Base-by-base conservation (phyloP, 2,329 filamentous ascomycete genomes). In the Calonectria pteridis region DNA sequence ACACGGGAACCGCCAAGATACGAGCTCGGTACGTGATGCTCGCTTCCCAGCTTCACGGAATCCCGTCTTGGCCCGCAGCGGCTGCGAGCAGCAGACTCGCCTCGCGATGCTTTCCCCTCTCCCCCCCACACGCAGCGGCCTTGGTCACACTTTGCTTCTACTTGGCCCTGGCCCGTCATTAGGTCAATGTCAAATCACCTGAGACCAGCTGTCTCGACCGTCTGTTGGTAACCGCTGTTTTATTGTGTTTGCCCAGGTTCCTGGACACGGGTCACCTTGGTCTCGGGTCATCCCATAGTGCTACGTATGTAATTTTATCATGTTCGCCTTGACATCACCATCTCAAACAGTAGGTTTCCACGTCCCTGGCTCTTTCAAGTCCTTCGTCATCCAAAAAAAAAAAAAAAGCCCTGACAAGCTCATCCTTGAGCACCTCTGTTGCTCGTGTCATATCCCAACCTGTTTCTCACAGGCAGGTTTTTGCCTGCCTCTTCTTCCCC, bases 401-500 rank as follows among this genome's bases (percentile, higher is more conserved):
- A n/a, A n/a, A n/a, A n/a, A n/a, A 43, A n/a, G 40, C 63, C 63
- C 51, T 51, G 50, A 58, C 65, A 73, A 69, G 65, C 46, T 69
- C 71, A 37, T 71, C 55, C 40, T 71, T 70, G 63, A 72, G 66
- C 59, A 37, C 29, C 69, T 53, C 51, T 29, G 26, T 69, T 70
- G 62, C 58, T 55, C 59, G 55, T 70, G 67, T 73, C 75, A 31
- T 80, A 77, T 77, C 72, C 74, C 74, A 73, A 78, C 77, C 77
- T 72, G 74, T 75, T 73, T 69, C 66, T 73, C 66, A 49, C 77
- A 62, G 71, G 74, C 49, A 66, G 68, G 62, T 49, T 6, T 40
- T 43, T 43, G 58, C 59, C 46, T 53, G 46, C 55, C 11, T n/a
- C 71, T 53, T 72, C 64, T 69, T 64, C 43, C 55, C 50, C 62